Base-by-base conservation (phyloP, 495 filamentous ascomycete species). In the Copromyces sp. region DNA sequence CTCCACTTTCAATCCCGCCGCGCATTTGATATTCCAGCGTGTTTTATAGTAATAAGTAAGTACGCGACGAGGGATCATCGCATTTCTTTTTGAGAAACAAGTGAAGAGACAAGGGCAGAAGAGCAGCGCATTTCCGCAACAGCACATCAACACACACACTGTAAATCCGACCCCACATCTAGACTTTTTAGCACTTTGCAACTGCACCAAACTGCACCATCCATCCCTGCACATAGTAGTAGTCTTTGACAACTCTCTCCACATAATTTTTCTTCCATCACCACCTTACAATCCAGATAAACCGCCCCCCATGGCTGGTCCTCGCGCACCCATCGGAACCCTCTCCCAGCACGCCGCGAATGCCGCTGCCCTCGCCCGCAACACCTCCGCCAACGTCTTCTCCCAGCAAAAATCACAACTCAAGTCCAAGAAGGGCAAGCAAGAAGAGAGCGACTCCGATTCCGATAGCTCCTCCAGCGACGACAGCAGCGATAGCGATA, bases 271-370 rank as follows among this genome's bases (percentile, higher is more conserved):
- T 20, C 47, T 70, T 37, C 39, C 69, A 17, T 65, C 68, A n/a
- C 42, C 53, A 42, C 38, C 41, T 40, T 61, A 70, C n/a, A 69
- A 68, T 12, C 74, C 73, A 14, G 65, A 61, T 17, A 73, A 71
- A 69, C 35, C 8, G 44, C 11, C 45, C 71, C 70, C 72, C 17
- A 82, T 82, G 81, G 76, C 79, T 68, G 78, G 78, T 73, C 79
- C 80, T 38, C 76, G 74, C 69, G 78, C 78, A 70, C 79, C 75
- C 74, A 70, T 81, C 71, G 77, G 77, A 69, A 78, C 77, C 35
- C 74, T 81, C 12, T 72, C 70, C 7, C 78, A 80, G 70, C 81
- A 82, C 70, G 75, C 76, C 35, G 69, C 74, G 17, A 75, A 72
- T 1, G 76, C 75, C 12, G 78, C 80, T 4, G 76, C 61, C 68